Base-by-base conservation (phyloP, 2,329 filamentous ascomycete genomes). In the Coniochaeta ligniaria region DNA sequence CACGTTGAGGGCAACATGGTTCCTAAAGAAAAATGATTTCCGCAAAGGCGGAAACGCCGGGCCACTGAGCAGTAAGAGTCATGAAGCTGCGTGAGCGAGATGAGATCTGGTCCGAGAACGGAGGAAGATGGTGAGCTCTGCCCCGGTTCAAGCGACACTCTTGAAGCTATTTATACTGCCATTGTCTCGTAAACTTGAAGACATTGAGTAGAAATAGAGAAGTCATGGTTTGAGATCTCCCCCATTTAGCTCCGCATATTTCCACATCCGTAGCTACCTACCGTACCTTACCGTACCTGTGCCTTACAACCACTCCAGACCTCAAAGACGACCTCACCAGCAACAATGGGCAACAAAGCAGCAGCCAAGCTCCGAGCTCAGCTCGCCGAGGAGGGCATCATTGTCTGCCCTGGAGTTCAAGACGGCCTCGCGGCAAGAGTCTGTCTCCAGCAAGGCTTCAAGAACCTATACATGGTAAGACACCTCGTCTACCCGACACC, bases 391-490 rank as follows among this genome's bases (percentile, higher is more conserved):
- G 68, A 73, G 33, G 72, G 75, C 56, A 73, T 81, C 52, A 67
- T 89, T 43, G 78, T 87, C 2, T 85, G 82, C 58, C 86, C 86
- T 0, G 86, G 87, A 35, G 86, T 90, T 2, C 88, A 88, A 67
- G 87, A 90, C 75, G 87, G 87, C 14, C 80, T 88, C 60, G 85
- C 84, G 2, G 85, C 87, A 0, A 77, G 86, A 1, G 81, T 90
- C 60, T 85, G 86, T 1, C 75, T 88, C 24, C 74, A 78, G 47
- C 76, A 83, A n/a, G 86, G 85, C 6, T 88, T 88, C 62, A 81
- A 88, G 55, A 81, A 78, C 60, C 70, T 89, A 43, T 90, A 90
- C 74, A 89, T 90, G 86, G 85, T 87, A 73, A 52, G 76, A 11
- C 7, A 6, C 43, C 11, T 26, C 43, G 6, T 8, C 36, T 22